Percentiles rank a stretch among this genome's conserved stretches.
Evolutionary conservation across 805 yeast genomes (phyloP).

Genomic region (Starmera pachycereana): DNA sequence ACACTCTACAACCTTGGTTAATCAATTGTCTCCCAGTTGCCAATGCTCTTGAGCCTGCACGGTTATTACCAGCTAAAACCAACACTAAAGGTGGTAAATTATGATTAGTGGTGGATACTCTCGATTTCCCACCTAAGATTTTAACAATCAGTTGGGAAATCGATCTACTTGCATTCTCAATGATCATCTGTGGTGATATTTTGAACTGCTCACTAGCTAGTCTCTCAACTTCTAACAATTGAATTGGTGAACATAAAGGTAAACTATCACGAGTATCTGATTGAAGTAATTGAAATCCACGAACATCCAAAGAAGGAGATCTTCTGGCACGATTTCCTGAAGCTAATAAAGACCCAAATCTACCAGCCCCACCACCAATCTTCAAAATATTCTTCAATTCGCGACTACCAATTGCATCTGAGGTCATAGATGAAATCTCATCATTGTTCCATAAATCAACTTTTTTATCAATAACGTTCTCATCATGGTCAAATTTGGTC

Average conservation of each 20-base stretch:
- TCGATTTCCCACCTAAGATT: constrained; percentile 57
- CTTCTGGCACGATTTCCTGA: constrained; percentile 9
- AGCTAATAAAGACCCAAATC: background rate
- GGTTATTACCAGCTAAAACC: constrained; percentile 60
- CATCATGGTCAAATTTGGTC: constrained; percentile 55
- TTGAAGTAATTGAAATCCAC: constrained; percentile 8
- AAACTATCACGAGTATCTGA: constrained; percentile 20
- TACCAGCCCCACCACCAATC: constrained; percentile 1
- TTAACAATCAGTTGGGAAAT: constrained; percentile 48
- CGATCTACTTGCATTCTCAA: constrained; percentile 64
- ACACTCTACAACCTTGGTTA: constrained; percentile 62
- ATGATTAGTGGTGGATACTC: constrained; percentile 58
- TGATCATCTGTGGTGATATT: constrained; percentile 31
- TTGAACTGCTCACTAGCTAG: constrained; percentile 43
- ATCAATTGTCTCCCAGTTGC: constrained; percentile 72
- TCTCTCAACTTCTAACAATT: constrained; percentile 66
- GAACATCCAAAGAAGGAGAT: constrained; percentile 7
- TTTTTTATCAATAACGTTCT: constrained; percentile 42
- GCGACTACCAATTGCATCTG: constrained; percentile 1
- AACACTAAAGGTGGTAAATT: constrained; percentile 74
- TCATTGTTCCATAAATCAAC: constrained; percentile 4
- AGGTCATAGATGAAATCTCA: constrained; percentile 8
- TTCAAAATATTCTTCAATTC: background rate
- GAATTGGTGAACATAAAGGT: constrained; percentile 68
- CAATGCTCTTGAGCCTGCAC: constrained; percentile 65